Conservation (phyloP, 148 eudicot genomes). For the Amaranthus palmeri region DNA sequence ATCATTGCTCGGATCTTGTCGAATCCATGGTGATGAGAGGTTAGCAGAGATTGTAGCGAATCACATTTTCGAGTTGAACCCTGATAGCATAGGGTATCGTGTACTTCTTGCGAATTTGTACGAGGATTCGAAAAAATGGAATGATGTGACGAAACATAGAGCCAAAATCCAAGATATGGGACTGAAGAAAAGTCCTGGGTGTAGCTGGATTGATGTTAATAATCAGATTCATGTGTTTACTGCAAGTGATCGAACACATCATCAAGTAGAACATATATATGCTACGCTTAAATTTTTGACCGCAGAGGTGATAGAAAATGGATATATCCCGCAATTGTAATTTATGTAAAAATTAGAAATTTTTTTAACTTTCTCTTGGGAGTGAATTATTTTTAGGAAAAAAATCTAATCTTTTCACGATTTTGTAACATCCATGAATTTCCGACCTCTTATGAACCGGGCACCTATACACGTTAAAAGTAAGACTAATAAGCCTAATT, state of each 20-base stretch:
- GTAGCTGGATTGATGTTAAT: conserved; percentile 43
- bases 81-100: conserved; percentile 37
- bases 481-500: no score
- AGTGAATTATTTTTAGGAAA: no score
- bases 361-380: not conserved
- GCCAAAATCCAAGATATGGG: conserved; percentile 33
- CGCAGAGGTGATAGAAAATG: conserved; percentile 26
- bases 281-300: conserved; percentile 27
- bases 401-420: no score
- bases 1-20: conserved; percentile 43
- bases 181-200: conserved; percentile 37
- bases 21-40: conserved; percentile 31
- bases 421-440: no score
- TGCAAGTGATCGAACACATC: conserved; percentile 32
- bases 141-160: conserved; percentile 29
- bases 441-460: no score
- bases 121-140: conserved; percentile 33
- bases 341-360: not conserved
- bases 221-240: conserved; percentile 38
- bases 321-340: conserved; percentile 25
- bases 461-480: no score
- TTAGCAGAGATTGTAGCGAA: conserved; percentile 36
- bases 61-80: conserved; percentile 37
- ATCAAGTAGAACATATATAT: conserved; percentile 21
- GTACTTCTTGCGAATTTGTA: conserved; percentile 47